Conservation (phyloP, 2,329 filamentous ascomycete species). For the Diaporthe sp. region DNA sequence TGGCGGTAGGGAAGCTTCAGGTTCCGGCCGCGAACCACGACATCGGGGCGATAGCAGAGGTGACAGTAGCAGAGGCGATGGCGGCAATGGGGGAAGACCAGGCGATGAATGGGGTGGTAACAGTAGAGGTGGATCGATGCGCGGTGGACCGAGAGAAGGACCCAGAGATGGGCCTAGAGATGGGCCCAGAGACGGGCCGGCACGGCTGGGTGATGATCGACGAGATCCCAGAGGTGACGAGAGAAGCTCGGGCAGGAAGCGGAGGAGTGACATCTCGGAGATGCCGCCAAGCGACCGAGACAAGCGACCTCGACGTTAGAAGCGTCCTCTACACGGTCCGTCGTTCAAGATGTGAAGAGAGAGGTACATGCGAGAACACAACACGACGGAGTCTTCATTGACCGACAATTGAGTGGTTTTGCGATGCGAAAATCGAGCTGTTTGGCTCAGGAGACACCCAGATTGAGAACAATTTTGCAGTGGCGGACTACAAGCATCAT, state of each 20-base stretch:
- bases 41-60: constrained; percentile 44
- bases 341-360: constrained; percentile 13
- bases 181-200: constrained; percentile 51
- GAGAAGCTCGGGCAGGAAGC: constrained; percentile 53
- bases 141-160: constrained; percentile 53
- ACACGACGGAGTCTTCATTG: neutral
- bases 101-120: constrained; percentile 54
- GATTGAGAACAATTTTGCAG: constrained; percentile 25
- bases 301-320: constrained; percentile 67
- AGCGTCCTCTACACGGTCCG: constrained; percentile 3
- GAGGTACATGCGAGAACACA: neutral
- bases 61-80: constrained; percentile 47
- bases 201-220: constrained; percentile 47
- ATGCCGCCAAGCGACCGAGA: constrained; percentile 60
- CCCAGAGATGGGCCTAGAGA: constrained; percentile 52
- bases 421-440: constrained; percentile 17
- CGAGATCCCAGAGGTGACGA: constrained; percentile 54
- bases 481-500: constrained; percentile 27
- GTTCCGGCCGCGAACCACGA: constrained; percentile 48
- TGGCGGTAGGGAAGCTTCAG: constrained; percentile 45
- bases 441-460: constrained; percentile 30
- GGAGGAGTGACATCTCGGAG: constrained; percentile 63
- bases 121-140: constrained; percentile 51
- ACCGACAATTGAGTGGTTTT: neutral
- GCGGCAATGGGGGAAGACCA: constrained; percentile 48